Percentiles rank a stretch among this genome's conserved stretches.
These are phyloP conservation scores for Chalciporus pseudorubinellus DNA, from an alignment of 768 basidiomycete genomes.

Conservation along the genomic window DNA sequence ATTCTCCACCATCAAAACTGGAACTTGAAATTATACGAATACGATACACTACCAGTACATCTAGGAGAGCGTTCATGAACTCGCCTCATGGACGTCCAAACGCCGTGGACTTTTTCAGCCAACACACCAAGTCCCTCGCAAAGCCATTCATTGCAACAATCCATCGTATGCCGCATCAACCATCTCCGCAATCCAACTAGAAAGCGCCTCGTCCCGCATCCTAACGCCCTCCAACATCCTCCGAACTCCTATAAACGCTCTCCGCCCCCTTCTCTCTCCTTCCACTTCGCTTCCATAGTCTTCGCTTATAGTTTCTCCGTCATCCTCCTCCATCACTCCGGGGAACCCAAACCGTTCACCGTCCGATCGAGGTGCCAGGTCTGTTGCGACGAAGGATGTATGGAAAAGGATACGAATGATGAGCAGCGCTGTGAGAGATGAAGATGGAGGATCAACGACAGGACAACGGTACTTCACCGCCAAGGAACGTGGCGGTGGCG, in stretches of 20 bases:
- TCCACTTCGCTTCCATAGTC: constrained; percentile 50
- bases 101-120: constrained; percentile 1
- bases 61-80: background rate
- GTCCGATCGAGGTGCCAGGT: constrained; percentile 65
- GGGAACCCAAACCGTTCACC: constrained; percentile 92
- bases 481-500: constrained; percentile 69
- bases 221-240: constrained; percentile 61
- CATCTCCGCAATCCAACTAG: constrained; percentile 62
- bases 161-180: constrained; percentile 45
- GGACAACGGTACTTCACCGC: constrained; percentile 59
- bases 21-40: background rate
- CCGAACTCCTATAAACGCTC: constrained; percentile 63
- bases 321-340: constrained; percentile 73
- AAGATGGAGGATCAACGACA: constrained; percentile 62
- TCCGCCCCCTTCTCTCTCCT: constrained; percentile 68
- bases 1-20: background rate
- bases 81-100: background rate
- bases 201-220: constrained; percentile 60
- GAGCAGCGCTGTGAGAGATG: constrained; percentile 76
- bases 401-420: constrained; percentile 83
- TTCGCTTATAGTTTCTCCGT: constrained; percentile 51
- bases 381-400: constrained; percentile 67
- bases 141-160: constrained; percentile 22
- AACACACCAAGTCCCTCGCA: background rate
- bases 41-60: background rate